These are phyloP conservation scores for Austroboletus niveus DNA, from an alignment of 1,284 basidiomycete species.

Conservation along the genomic window DNA sequence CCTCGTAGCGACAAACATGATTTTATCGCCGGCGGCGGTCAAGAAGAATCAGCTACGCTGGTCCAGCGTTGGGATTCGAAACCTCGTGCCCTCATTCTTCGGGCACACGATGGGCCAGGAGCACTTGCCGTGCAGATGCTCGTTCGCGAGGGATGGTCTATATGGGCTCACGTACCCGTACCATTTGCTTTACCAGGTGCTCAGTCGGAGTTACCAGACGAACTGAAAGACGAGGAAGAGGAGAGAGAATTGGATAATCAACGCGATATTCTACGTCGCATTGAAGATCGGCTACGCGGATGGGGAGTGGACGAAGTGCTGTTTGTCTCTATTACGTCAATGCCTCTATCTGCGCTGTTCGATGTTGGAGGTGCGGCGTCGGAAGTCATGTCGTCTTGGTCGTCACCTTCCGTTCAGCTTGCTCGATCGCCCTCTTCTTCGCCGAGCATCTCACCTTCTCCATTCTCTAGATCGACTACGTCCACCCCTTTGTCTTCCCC, in stretches of 20 bases:
- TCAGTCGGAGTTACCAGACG: constrained; percentile 24
- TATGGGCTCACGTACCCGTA: constrained; percentile 66
- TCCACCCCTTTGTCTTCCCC: constrained; percentile 35
- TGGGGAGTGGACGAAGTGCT: constrained; percentile 71
- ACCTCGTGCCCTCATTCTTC: constrained; percentile 61
- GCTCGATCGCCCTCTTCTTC: constrained; percentile 29
- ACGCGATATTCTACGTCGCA: constrained; percentile 23
- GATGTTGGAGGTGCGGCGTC: constrained; percentile 26
- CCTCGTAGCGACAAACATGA: constrained; percentile 26
- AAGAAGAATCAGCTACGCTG: constrained; percentile 14
- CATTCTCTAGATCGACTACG: constrained; percentile 31
- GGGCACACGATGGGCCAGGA: constrained; percentile 75
- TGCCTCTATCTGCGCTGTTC: constrained; percentile 27
- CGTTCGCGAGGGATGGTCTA: constrained; percentile 56
- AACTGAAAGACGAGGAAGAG: constrained; percentile 33
- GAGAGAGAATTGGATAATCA: constrained; percentile 32
- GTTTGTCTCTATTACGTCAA: constrained; percentile 39
- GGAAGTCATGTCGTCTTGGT: constrained; percentile 20
- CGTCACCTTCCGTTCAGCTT: constrained; percentile 28
- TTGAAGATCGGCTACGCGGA: constrained; percentile 54
- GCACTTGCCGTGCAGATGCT: constrained; percentile 78
- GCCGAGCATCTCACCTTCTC: constrained; percentile 32
- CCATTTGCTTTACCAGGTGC: constrained; percentile 30
- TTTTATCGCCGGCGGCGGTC: constrained; percentile 24
- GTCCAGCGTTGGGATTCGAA: constrained; percentile 18